Evolutionary conservation across 2,329 filamentous ascomycete genomes (phyloP), one percentile per base, ranked within the genome.

Genomic region (Corinectria fuckeliana): DNA sequence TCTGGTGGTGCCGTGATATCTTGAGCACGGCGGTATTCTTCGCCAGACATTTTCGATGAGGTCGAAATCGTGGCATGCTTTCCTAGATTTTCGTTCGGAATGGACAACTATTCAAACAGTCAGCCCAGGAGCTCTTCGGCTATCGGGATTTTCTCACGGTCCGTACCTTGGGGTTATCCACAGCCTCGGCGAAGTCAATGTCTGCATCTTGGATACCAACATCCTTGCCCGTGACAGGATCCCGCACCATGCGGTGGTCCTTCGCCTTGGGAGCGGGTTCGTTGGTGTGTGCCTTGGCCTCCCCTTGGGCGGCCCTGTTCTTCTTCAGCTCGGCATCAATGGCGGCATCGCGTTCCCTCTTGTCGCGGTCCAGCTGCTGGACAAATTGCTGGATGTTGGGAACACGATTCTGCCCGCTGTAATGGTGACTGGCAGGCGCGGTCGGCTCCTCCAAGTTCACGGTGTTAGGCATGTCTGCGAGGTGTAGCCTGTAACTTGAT

Each of bases 1-100:
- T 96, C 93, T 1, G 94, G 94, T 2, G 94, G 94, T 0, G 94
- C 91, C 0, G 92, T 96, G 57, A 96, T 82, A 76, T 98, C 94
- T 77, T 97, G 94, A 9, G 88, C 91, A 57, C 90, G 73, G 64
- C 90, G 91, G 76, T 98, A 97, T 64, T 96, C 91, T 60, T 89
- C 84, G 25, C 89, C 86, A 0, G 88, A 88, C 73, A 96, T 91
- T 1, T 82, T 81, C 0, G 89, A 76, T 1, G 91, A 85, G 1
- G 91, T 92, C 71, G 90, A 86, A 32, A 92, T 82, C 0, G 91
- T 83, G 68, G 91, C 90, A 3, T 86, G 80, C 73, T 91, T 93
- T 63, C 88, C 86, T 2, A 98, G 78, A 70, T 97, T 97, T 39
- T 92, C 91, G 75, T 97, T 98, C 16, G 94, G 94, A 1, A 98